A percentile compares a stretch with the other conserved stretches of the same genome.
Evolutionary conservation across 805 yeast species (phyloP).

Genomic region (Saturnispora zaruensis): DNA sequence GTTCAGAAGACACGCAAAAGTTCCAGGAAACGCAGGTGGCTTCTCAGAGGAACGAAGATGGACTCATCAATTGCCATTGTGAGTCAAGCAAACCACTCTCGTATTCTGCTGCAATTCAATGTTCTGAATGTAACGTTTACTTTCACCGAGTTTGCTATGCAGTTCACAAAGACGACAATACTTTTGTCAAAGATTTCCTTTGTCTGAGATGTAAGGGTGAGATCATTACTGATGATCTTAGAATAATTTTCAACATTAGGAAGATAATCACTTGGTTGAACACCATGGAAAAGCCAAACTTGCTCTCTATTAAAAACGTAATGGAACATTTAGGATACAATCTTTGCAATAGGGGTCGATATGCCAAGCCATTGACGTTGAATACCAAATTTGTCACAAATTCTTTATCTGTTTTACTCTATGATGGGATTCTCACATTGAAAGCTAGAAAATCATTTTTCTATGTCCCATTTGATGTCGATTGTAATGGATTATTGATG

Average conservation of each 20-base stretch:
- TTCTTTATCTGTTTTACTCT: slow-evolving; percentile 17
- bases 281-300: not conserved
- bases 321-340: slow-evolving; percentile 6
- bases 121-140: slow-evolving; percentile 14
- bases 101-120: slow-evolving; percentile 14
- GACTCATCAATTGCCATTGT: slow-evolving; percentile 17
- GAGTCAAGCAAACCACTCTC: slow-evolving; percentile 9
- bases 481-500: slow-evolving; percentile 12
- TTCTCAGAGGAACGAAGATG: not conserved
- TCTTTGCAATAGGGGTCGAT: not conserved
- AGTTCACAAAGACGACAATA: slow-evolving; percentile 1
- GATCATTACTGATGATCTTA: slow-evolving; percentile 10
- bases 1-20: slow-evolving; percentile 11
- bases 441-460: slow-evolving; percentile 10
- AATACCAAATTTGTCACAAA: slow-evolving; percentile 11
- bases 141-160: slow-evolving; percentile 20
- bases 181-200: slow-evolving; percentile 6
- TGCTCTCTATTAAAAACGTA: slow-evolving; percentile 8
- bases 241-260: slow-evolving; percentile 17
- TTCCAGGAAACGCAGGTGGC: not conserved
- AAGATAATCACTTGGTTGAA: slow-evolving; percentile 14
- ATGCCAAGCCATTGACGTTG: not conserved
- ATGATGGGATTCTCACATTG: slow-evolving; percentile 15
- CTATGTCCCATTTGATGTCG: slow-evolving; percentile 12
- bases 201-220: slow-evolving; percentile 15